Percentiles rank a stretch among this genome's conserved stretches.
Conservation (phyloP, 306 rosid species). For the Clitoria ternatea region DNA sequence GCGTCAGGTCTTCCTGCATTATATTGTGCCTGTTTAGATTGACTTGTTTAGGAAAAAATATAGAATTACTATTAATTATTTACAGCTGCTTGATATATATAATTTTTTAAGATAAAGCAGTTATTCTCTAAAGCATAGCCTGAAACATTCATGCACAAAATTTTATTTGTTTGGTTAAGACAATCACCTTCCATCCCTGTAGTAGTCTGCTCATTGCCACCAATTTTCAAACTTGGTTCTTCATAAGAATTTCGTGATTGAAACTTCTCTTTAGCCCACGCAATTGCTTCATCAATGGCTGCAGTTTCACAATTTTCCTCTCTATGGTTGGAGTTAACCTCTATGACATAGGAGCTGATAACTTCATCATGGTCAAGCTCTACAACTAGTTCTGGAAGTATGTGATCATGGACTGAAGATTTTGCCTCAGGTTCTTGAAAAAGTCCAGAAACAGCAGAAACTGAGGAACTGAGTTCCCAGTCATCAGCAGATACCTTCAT, state of each 20-base stretch:
- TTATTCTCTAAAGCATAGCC: neutral
- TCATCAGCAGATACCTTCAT: constrained; percentile 56
- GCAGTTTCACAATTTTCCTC: constrained; percentile 54
- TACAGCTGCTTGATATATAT: no score
- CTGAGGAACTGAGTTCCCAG: constrained; percentile 61
- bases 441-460: constrained; percentile 63
- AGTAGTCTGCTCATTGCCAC: constrained; percentile 29
- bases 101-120: neutral
- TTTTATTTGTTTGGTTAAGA: neutral
- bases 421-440: constrained; percentile 58
- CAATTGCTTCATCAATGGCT: constrained; percentile 84
- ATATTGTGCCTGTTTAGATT: neutral
- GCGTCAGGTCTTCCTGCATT: constrained; percentile 37
- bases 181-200: constrained; percentile 48
- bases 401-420: constrained; percentile 35
- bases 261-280: constrained; percentile 91
- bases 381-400: constrained; percentile 35
- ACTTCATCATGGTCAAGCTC: constrained; percentile 54
- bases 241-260: constrained; percentile 51
- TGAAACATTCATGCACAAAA: neutral
- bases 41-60: neutral
- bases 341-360: constrained; percentile 93
- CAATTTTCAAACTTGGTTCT: constrained; percentile 39
- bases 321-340: constrained; percentile 54
- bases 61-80: no score